A percentile compares a stretch with the other conserved stretches of the same genome.
phyloP scores from a whole-genome alignment of 176 grass and related monocot genomes.

The Phyllostachys edulis region DNA sequence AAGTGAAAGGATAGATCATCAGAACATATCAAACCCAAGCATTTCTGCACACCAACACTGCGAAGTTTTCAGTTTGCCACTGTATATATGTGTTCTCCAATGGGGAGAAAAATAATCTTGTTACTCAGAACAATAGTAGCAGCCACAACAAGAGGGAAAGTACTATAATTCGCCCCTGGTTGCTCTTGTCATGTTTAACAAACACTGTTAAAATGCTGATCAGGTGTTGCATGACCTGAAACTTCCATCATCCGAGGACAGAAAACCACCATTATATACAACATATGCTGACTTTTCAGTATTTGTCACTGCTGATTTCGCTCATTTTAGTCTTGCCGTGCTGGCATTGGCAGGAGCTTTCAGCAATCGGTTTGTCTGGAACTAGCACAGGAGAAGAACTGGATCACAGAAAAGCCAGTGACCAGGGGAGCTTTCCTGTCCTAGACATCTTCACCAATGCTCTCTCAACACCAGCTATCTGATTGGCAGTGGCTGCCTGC shows the following conservation, averaged over 20 bases:
- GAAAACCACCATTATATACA: slow-evolving; percentile 3
- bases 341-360: slow-evolving; percentile 34
- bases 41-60: slow-evolving; percentile 1
- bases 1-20: background rate
- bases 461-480: slow-evolving; percentile 49
- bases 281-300: background rate
- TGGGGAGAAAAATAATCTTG: background rate
- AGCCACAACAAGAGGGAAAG: background rate
- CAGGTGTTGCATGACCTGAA: slow-evolving; percentile 15
- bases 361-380: slow-evolving; percentile 26
- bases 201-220: slow-evolving; percentile 1
- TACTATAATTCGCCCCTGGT: background rate
- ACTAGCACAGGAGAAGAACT: slow-evolving; percentile 27
- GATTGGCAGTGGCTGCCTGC: slow-evolving; percentile 45
- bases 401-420: slow-evolving; percentile 60
- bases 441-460: slow-evolving; percentile 65
- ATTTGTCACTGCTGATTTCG: slow-evolving; percentile 19
- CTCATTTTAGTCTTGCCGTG: slow-evolving; percentile 12
- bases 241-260: slow-evolving; percentile 20
- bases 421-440: slow-evolving; percentile 70
- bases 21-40: background rate
- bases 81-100: slow-evolving; percentile 5
- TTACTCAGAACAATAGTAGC: background rate
- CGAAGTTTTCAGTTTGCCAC: background rate
- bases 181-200: slow-evolving; percentile 7